These are phyloP conservation scores for Tetrapisispora namnaoensis DNA, from an alignment of 805 yeast genomes.

Conservation along the genomic window DNA sequence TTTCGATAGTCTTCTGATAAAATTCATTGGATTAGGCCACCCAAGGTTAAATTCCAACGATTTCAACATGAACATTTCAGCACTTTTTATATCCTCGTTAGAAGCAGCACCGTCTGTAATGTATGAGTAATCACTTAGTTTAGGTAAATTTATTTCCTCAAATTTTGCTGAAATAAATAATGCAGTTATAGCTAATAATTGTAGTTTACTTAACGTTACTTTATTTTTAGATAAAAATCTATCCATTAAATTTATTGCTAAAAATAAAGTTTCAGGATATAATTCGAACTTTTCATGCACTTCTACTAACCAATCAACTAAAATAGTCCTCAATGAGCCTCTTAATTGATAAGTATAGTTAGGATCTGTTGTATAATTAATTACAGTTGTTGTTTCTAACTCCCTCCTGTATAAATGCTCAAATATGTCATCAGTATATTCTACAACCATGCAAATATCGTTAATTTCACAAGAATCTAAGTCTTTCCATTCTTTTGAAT, in stretches of 20 bases:
- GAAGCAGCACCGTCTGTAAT: constrained; percentile 81
- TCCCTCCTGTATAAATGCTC: constrained; percentile 63
- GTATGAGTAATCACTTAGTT: constrained; percentile 73
- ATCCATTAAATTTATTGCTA: constrained; percentile 81
- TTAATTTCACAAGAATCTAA: constrained; percentile 59
- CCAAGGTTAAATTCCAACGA: constrained; percentile 64
- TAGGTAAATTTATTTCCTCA: constrained; percentile 84
- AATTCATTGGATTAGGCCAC: constrained; percentile 85
- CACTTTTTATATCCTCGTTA: constrained; percentile 72
- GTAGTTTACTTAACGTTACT: constrained; percentile 70
- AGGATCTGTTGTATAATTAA: constrained; percentile 44
- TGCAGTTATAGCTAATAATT: constrained; percentile 76
- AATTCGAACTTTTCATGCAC: constrained; percentile 77
- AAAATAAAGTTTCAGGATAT: constrained; percentile 73
- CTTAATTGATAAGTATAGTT: constrained; percentile 53
- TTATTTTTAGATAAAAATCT: constrained; percentile 66
- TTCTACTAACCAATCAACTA: constrained; percentile 88
- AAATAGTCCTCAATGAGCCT: constrained; percentile 74
- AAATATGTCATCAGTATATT: constrained; percentile 80
- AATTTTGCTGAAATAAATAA: constrained; percentile 88
- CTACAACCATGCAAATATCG: constrained; percentile 80
- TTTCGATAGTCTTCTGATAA: constrained; percentile 74
- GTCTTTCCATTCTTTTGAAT: constrained; percentile 32
- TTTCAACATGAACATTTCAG: constrained; percentile 70
- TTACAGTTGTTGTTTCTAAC: constrained; percentile 53